Evolutionary conservation across 805 yeast genomes (phyloP), one percentile per base, ranked within the genome.

Genomic region (Wickerhamomyces ciferrii): DNA sequence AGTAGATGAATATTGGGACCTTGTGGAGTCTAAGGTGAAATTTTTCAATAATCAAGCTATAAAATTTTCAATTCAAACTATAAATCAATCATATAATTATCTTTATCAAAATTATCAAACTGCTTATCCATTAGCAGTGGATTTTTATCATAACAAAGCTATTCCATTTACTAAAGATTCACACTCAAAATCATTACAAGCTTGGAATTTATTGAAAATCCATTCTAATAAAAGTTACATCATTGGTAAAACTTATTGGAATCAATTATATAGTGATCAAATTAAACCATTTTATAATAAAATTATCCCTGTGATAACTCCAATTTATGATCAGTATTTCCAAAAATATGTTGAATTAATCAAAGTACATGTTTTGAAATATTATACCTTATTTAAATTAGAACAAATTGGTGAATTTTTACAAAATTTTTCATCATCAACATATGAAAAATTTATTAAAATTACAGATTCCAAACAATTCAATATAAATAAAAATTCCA

Each of bases 371-470:
- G 36, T 34, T 23, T 9, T 10, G 25, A 55, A 53, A 41, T 51
- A 48, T 25, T 55, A 52, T 43, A 38, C 40, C 10, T 25, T 55
- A 18, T 41, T 58, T 23, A 53, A 50, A 46, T 41, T 58, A 17
- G 41, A 54, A n/a, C 48, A 53, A 23, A 53, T 54, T 11, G 35
- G 56, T n/a, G 37, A 34, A 13, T 23, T 53, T 3, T 54, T 60
- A 4, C 54, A 53, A 48, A 20, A 38, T 2, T 39, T 50, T 24
- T 21, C 51, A 15, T 23, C 49, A 9, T 41, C 49, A 3, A 48
- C 62, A 13, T 51, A 49, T 35, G 51, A 53, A 18, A 51, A 56
- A 31, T 42, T 53, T 10, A 20, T 21, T 9, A 37, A 37, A 6
- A 25, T 23, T 35, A 6, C 9, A 5, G 31, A 10, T 8, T 5